Conservation (phyloP, 345 rosid species). For the Hypericum perforatum region DNA sequence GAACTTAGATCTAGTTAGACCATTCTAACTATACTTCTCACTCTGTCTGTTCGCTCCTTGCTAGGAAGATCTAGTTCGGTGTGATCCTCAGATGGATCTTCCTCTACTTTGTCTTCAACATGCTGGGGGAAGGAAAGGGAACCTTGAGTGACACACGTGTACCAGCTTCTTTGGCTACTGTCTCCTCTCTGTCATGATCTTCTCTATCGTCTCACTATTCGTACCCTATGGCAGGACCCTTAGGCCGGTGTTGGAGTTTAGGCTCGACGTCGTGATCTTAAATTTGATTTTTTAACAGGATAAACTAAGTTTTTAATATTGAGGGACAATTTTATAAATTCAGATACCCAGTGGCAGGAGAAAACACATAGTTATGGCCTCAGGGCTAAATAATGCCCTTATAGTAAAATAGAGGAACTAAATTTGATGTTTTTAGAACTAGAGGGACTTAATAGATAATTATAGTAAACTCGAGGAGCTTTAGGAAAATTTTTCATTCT, state of each 20-base stretch:
- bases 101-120: constrained; percentile 74
- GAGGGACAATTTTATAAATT: no score
- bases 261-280: no score
- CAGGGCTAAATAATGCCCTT: no score
- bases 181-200: constrained; percentile 64
- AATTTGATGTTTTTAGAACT: no score
- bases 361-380: no score
- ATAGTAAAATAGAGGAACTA: no score
- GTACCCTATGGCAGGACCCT: constrained; percentile 51
- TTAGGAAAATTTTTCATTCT: no score
- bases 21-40: constrained; percentile 64
- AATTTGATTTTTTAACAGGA: no score
- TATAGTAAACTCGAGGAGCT: no score
- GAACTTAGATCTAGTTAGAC: constrained; percentile 86
- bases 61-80: constrained; percentile 88
- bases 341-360: no score
- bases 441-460: no score
- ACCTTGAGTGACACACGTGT: constrained; percentile 73
- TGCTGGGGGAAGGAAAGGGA: constrained; percentile 86
- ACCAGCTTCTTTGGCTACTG: constrained; percentile 87
- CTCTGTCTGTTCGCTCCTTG: constrained; percentile 70
- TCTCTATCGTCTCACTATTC: constrained; percentile 67
- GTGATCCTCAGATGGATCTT: constrained; percentile 93
- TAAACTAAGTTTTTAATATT: no score
- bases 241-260: constrained; percentile 43